These are phyloP conservation scores for Cryptosporidium bovis DNA, from an alignment of 169 alveolate genomes.

Conservation along the genomic window DNA sequence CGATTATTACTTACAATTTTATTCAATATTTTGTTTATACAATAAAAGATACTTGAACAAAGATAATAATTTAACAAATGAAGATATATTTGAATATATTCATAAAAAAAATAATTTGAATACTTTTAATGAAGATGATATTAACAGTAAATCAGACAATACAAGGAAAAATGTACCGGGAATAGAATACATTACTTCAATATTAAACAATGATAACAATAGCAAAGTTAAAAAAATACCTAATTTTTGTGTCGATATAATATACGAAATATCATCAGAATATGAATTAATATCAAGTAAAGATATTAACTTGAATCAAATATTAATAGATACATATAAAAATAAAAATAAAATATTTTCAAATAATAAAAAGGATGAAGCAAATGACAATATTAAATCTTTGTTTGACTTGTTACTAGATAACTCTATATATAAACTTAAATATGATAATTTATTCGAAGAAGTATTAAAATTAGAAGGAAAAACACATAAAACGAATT, in stretches of 20 bases:
- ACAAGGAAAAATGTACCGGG: constrained; percentile 25
- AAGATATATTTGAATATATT: constrained; percentile 8
- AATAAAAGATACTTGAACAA: constrained; percentile 1
- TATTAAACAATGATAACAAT: constrained; percentile 9
- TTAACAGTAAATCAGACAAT: too few species aligned
- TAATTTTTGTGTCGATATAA: constrained; percentile 33
- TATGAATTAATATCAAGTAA: constrained; percentile 15
- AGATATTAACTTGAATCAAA: not conserved
- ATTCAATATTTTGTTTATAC: constrained; percentile 50
- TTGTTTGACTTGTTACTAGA: constrained; percentile 42
- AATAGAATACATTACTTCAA: not conserved
- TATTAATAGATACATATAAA: not conserved
- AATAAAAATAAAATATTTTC: not conserved
- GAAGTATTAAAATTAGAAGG: constrained; percentile 5
- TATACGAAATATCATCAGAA: constrained; percentile 23
- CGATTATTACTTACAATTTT: constrained; percentile 38
- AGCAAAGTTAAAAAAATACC: not conserved
- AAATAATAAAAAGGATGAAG: not conserved
- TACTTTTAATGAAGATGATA: not conserved
- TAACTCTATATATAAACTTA: constrained; percentile 9
- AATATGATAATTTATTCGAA: constrained; percentile 13
- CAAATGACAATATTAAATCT: not conserved
- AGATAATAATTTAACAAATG: not conserved
- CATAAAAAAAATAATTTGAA: not conserved
- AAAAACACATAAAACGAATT: constrained; percentile 43